Percentiles rank a stretch among this genome's conserved stretches.
These are phyloP conservation scores for Climacium dendroides DNA, from an alignment of 225 moss, liverwort and hornwort species.

Conservation along the genomic window DNA sequence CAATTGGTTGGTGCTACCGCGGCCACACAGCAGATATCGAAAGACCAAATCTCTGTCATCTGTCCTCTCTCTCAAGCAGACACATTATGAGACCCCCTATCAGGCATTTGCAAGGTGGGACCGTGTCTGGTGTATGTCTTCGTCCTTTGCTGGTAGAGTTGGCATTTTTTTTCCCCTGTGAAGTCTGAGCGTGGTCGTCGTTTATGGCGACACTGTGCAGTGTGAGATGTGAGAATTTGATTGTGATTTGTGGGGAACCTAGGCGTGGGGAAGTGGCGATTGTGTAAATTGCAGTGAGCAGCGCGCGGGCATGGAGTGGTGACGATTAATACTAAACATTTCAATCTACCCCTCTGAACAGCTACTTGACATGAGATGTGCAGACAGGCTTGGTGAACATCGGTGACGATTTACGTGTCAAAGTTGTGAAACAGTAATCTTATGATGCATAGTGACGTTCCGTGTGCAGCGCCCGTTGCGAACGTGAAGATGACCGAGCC, in stretches of 20 bases:
- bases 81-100: conserved; percentile 55
- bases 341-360: background rate
- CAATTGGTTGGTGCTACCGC: conserved; percentile 36
- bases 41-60: conserved; percentile 47
- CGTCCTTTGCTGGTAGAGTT: conserved; percentile 7
- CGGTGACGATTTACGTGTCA: background rate
- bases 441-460: background rate
- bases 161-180: background rate
- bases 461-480: conserved; percentile 30
- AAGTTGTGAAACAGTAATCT: background rate
- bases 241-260: background rate
- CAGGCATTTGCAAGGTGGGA: conserved; percentile 71
- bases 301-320: background rate
- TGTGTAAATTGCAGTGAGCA: background rate
- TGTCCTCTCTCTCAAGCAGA: conserved; percentile 38
- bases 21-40: conserved; percentile 33
- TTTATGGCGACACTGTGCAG: background rate
- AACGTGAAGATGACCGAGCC: conserved; percentile 87
- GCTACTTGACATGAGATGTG: background rate
- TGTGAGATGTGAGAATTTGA: background rate
- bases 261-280: background rate
- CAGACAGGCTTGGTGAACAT: background rate
- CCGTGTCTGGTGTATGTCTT: conserved; percentile 29
- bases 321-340: background rate
- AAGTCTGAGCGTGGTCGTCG: background rate